Evolutionary conservation across 176 grass and related monocot genomes (phyloP).

Genomic region (Elymus sibiricus): DNA sequence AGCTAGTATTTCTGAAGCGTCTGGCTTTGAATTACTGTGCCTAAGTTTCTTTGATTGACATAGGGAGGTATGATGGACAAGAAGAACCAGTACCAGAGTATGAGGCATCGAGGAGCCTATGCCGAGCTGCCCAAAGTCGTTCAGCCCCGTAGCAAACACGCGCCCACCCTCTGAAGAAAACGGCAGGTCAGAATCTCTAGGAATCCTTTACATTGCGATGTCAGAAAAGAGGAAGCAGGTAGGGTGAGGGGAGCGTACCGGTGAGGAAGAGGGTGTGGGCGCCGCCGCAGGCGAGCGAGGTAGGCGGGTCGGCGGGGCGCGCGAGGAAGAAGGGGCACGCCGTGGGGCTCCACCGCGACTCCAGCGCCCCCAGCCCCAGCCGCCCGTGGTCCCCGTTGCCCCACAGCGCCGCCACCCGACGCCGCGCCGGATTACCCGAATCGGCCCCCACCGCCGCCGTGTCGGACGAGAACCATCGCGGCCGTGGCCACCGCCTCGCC

Average conservation of each 20-base stretch:
- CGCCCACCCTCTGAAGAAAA: constrained; percentile 57
- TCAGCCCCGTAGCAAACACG: constrained; percentile 83
- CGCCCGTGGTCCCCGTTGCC: constrained; percentile 92
- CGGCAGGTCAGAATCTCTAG: background rate
- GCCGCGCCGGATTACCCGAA: constrained; percentile 13
- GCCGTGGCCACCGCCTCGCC: constrained; percentile 24
- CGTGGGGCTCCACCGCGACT: constrained; percentile 77
- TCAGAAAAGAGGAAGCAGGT: background rate
- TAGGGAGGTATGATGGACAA: background rate
- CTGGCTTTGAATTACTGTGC: background rate
- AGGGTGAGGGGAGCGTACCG: constrained; percentile 17
- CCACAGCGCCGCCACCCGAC: constrained; percentile 75
- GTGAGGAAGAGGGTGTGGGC: constrained; percentile 95
- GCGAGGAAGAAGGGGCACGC: constrained; percentile 67
- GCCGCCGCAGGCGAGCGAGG: constrained; percentile 73
- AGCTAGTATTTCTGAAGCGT: background rate
- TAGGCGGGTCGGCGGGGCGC: constrained; percentile 40
- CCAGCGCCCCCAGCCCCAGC: constrained; percentile 69
- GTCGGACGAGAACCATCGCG: constrained; percentile 15
- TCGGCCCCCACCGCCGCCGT: background rate
- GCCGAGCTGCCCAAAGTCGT: constrained; percentile 87
- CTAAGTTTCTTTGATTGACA: background rate
- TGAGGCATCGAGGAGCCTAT: constrained; percentile 51
- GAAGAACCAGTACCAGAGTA: constrained; percentile 48
- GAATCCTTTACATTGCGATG: too few species aligned